These are phyloP conservation scores for Penicillium brasilianum DNA, from an alignment of 2,329 filamentous ascomycete species.

Conservation along the genomic window DNA sequence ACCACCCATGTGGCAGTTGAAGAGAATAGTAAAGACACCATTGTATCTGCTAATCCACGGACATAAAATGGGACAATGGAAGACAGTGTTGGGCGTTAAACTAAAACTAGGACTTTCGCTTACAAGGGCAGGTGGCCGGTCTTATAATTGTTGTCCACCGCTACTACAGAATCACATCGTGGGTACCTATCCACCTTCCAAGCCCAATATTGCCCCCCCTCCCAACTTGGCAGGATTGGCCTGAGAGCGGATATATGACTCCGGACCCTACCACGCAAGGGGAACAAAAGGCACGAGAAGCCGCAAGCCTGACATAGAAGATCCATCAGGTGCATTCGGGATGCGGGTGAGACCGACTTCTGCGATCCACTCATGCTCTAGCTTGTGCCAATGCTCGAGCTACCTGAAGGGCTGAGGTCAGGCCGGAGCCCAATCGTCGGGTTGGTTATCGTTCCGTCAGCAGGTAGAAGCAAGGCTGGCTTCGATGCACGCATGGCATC, in stretches of 20 bases:
- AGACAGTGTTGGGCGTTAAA: neutral
- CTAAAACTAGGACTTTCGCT: neutral
- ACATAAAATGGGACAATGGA: neutral
- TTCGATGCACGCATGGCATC: slow-evolving; percentile 7
- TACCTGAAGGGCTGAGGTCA: neutral
- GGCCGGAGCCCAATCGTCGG: slow-evolving; percentile 1
- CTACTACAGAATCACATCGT: slow-evolving; percentile 11
- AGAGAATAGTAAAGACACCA: slow-evolving; percentile 11
- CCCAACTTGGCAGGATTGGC: slow-evolving; percentile 3
- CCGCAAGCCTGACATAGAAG: slow-evolving; percentile 18
- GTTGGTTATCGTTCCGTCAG: neutral
- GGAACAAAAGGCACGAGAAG: neutral
- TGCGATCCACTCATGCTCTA: slow-evolving; percentile 9
- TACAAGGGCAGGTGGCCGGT: slow-evolving; percentile 2
- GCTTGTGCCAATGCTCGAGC: slow-evolving; percentile 8
- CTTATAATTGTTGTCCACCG: slow-evolving; percentile 22
- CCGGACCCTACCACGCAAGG: neutral
- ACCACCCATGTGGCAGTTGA: slow-evolving; percentile 16
- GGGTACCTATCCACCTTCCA: neutral
- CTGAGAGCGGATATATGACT: slow-evolving; percentile 1
- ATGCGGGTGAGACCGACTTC: neutral
- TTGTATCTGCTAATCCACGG: slow-evolving; percentile 1
- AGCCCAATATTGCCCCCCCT: neutral
- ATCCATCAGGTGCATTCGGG: slow-evolving; percentile 20
- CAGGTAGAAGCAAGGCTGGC: slow-evolving; percentile 5